Percentiles rank a stretch among this genome's conserved stretches.
Evolutionary conservation across 176 grass and related monocot genomes (phyloP).

Genomic region (Typha latifolia): DNA sequence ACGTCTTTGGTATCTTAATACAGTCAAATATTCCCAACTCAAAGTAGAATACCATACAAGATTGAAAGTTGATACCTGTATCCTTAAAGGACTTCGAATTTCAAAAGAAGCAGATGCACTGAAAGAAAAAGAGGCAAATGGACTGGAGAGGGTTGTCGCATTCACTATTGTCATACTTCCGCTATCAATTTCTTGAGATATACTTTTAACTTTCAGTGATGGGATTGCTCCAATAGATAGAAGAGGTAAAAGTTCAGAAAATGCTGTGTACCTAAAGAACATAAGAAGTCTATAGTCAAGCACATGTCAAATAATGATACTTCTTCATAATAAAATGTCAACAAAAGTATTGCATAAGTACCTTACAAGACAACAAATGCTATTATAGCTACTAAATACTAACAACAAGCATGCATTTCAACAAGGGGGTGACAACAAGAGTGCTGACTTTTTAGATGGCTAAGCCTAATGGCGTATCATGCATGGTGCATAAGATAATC

Average conservation of each 20-base stretch:
- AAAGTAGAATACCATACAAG: not conserved
- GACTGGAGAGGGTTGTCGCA: slow-evolving; percentile 57
- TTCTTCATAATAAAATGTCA: not conserved
- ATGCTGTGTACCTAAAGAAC: slow-evolving; percentile 72
- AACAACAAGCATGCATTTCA: no score
- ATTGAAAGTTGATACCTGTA: slow-evolving; percentile 47
- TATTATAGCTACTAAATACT: no score
- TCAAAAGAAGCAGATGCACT: slow-evolving; percentile 84
- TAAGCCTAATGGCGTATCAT: no score
- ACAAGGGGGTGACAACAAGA: no score
- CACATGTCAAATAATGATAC: not conserved
- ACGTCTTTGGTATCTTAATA: not conserved
- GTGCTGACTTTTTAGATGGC: no score
- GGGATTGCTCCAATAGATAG: slow-evolving; percentile 59
- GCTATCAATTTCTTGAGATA: slow-evolving; percentile 71
- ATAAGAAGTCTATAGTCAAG: slow-evolving; percentile 17
- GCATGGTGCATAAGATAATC: no score
- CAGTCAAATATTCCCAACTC: not conserved
- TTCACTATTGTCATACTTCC: slow-evolving; percentile 60
- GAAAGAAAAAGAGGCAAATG: slow-evolving; percentile 77
- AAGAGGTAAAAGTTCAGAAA: slow-evolving; percentile 85
- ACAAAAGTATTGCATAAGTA: no score
- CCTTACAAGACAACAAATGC: no score
- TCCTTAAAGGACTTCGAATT: slow-evolving; percentile 58
- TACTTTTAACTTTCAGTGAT: slow-evolving; percentile 70